Evolutionary conservation across 306 rosid genomes (phyloP).

Genomic region (Medicago arabica): DNA sequence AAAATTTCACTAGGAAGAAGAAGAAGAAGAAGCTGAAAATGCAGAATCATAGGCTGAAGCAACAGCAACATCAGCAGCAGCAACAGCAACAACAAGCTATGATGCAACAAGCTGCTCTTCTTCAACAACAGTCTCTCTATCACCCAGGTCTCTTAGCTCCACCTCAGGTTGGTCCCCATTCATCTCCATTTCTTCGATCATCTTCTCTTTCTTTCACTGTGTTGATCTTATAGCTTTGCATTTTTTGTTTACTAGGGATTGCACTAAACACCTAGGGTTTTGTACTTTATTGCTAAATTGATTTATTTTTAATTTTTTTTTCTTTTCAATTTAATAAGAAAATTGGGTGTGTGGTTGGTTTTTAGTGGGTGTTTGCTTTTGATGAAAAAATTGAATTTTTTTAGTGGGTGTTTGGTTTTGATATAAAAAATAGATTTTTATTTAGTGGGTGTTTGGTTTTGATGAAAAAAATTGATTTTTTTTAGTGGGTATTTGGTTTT

Average conservation of each 20-base stretch:
- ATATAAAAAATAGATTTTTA: neutral
- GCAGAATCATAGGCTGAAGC: constrained; percentile 98
- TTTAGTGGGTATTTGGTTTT: neutral
- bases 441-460: neutral
- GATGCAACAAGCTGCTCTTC: constrained; percentile 99
- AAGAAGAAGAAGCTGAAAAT: constrained; percentile 48
- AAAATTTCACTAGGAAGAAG: constrained; percentile 39
- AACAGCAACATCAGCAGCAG: constrained; percentile 98
- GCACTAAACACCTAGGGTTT: constrained; percentile 43
- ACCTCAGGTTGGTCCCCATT: constrained; percentile 73
- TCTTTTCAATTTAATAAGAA: no score
- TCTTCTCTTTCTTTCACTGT: neutral
- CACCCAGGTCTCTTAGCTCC: constrained; percentile 97
- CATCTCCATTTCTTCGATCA: neutral
- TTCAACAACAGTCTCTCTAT: constrained; percentile 94
- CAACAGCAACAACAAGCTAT: constrained; percentile 97
- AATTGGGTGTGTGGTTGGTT: neutral
- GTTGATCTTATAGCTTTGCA: constrained; percentile 2
- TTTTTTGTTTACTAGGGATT: neutral
- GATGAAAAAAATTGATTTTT: neutral
- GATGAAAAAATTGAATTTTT: neutral
- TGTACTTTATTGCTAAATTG: neutral
- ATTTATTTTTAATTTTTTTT: neutral
- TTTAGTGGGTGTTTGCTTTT: neutral
- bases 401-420: neutral